Base-by-base conservation (phyloP, 163 green algal genomes). In the Dunaliella salina region DNA sequence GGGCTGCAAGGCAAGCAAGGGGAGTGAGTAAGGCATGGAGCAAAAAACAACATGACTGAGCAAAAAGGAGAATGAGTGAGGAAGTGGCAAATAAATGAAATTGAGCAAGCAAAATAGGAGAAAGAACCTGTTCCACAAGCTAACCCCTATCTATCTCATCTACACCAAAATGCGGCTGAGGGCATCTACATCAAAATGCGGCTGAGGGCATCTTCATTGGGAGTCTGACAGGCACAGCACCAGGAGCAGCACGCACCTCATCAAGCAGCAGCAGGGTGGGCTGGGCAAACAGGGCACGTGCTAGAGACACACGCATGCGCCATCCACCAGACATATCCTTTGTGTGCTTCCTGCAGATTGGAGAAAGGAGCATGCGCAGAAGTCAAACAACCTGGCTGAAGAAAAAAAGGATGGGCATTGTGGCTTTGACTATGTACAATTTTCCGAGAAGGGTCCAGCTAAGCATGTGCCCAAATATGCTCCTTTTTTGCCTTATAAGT, bases 251-350 rank as follows among this genome's bases (percentile, higher is more conserved):
- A 75, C 63, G 1, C 11, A 75, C 63, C 86, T 97, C 95, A 89
- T 98, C 95, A 81, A 98, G 91, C 84, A 98, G 93, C 82, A 99
- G 92, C 78, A 99, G 94, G 18, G 95, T 98, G 84, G 97, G 97
- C 33, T 96, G 91, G 18, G 96, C 92, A 89, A 98, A 99, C 63
- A 99, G 92, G 35, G 96, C 96, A 32, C 95, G 92, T 15, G 97
- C 97, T 0, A 99, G 93, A 8, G 96, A 94, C 81, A 99, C 96
- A 79, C 97, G 93, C 96, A 99, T 99, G 80, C 96, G 92, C 96
- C 96, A 99, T 12, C 96, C 96, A 81, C 96, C 96, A 80, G 90
- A 95, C 69, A 88, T 85, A 79, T 86, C 78, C n/a, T 84, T 84
- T 33, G 82, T 85, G 45, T 80, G 72, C 50, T 80, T 85, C 50